phyloP scores from a whole-genome alignment of 2,329 filamentous ascomycete species.

The Knufia fluminis region DNA sequence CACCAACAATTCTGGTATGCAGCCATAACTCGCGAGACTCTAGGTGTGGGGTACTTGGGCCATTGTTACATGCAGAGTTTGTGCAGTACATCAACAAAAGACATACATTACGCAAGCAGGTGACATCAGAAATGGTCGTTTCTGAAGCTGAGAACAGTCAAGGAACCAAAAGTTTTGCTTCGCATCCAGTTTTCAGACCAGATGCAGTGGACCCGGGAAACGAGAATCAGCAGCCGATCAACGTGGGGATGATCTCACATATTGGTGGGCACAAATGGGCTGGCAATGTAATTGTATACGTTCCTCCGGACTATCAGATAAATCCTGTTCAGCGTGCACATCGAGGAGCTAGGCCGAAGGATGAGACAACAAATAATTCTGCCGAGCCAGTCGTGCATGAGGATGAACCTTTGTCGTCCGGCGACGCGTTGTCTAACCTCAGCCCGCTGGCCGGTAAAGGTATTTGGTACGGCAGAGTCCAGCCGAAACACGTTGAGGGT shows the following conservation, averaged over 20 bases:
- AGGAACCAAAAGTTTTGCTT: conserved; percentile 11
- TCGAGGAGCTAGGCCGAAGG: conserved; percentile 30
- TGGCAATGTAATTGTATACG: conserved; percentile 82
- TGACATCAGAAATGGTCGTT: neutral
- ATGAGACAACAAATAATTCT: neutral
- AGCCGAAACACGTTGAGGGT: conserved; percentile 79
- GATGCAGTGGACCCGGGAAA: conserved; percentile 23
- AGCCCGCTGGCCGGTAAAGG: conserved; percentile 29
- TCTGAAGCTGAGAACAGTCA: neutral
- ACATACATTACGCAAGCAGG: neutral
- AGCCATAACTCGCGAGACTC: conserved; percentile 74
- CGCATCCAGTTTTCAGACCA: conserved; percentile 13
- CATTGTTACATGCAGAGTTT: conserved; percentile 64
- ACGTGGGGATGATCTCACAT: conserved; percentile 55
- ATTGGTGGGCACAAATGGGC: conserved; percentile 91
- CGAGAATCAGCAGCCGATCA: conserved; percentile 18
- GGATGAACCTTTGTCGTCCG: neutral
- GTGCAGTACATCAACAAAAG: conserved; percentile 27
- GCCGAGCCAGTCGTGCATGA: conserved; percentile 24
- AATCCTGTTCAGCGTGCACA: neutral
- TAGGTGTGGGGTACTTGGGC: conserved; percentile 73
- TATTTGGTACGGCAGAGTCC: conserved; percentile 83
- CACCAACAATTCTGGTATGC: conserved; percentile 63
- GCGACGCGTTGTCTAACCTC: neutral
- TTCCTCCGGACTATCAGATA: conserved; percentile 15